A percentile compares a stretch with the other conserved stretches of the same genome.
These are phyloP conservation scores for Synchytrium microbalum DNA, from an alignment of 371 early-diverging fungal species.

Conservation along the genomic window DNA sequence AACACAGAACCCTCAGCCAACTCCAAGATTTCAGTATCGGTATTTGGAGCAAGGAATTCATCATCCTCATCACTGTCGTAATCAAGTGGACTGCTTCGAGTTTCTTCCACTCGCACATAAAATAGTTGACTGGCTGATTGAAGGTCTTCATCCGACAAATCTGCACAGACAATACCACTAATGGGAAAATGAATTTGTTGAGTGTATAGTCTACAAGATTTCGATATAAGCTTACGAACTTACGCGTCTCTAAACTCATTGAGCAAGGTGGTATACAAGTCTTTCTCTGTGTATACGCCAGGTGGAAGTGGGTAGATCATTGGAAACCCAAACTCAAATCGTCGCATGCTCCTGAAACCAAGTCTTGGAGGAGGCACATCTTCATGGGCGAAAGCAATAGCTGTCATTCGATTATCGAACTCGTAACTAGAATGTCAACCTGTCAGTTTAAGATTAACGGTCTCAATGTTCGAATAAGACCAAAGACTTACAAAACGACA, in stretches of 20 bases:
- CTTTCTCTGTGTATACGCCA: neutral
- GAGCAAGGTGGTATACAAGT: neutral
- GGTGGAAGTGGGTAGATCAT: neutral
- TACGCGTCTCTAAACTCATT: neutral
- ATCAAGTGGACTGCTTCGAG: neutral
- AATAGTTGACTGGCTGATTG: neutral
- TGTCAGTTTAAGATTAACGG: neutral
- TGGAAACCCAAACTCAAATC: neutral
- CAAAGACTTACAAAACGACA: neutral
- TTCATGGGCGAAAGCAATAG: neutral
- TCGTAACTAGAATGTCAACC: neutral
- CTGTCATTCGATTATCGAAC: neutral
- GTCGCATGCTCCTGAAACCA: too few species aligned
- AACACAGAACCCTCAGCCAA: neutral
- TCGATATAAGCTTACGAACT: neutral
- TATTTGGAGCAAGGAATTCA: neutral
- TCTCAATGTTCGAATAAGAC: neutral
- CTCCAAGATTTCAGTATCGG: neutral
- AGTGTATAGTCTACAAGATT: neutral
- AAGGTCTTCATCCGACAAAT: neutral
- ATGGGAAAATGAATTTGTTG: neutral
- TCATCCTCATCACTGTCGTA: neutral
- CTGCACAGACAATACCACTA: neutral
- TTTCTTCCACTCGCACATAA: neutral
- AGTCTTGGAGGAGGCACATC: neutral